Conservation (phyloP, 2,329 filamentous ascomycete genomes). For the Ceratocystis harringtonii region DNA sequence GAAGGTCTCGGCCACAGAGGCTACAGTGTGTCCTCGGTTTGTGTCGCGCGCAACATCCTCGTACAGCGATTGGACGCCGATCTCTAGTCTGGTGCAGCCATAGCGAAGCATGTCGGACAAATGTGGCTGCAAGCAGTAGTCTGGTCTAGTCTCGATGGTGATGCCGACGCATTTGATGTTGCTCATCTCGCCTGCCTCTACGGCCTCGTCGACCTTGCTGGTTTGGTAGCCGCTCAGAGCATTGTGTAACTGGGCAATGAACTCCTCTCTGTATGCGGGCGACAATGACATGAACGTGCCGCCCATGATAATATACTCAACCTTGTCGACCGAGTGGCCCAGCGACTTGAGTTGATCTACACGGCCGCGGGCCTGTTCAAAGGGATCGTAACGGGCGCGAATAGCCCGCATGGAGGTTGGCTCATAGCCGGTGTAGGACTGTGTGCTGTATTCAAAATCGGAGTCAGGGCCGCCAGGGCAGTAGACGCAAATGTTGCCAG, state of each 20-base stretch:
- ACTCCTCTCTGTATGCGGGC: constrained; percentile 76
- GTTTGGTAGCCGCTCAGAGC: constrained; percentile 93
- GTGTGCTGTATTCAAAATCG: constrained; percentile 97
- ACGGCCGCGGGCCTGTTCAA: constrained; percentile 87
- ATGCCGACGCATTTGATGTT: constrained; percentile 97
- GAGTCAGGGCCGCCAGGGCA: constrained; percentile 95
- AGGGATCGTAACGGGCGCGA: constrained; percentile 89
- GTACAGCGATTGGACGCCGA: constrained; percentile 92
- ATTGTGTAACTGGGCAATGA: constrained; percentile 92
- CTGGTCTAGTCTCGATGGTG: constrained; percentile 91
- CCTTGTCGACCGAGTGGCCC: constrained; percentile 95
- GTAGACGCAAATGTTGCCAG: constrained; percentile 97
- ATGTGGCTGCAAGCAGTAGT: constrained; percentile 94
- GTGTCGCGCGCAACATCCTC: constrained; percentile 98
- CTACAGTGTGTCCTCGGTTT: constrained; percentile 91
- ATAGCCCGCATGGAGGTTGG: constrained; percentile 98
- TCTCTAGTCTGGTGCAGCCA: constrained; percentile 83
- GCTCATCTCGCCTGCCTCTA: constrained; percentile 87
- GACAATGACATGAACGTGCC: constrained; percentile 97
- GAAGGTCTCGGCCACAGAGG: constrained; percentile 89
- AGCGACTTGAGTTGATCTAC: constrained; percentile 94
- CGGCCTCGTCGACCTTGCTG: constrained; percentile 85
- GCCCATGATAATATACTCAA: constrained; percentile 99
- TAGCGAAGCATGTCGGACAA: constrained; percentile 94
- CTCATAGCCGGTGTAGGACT: constrained; percentile 97